These are phyloP conservation scores for Jatropha curcas DNA, from an alignment of 345 rosid genomes.

Conservation along the genomic window DNA sequence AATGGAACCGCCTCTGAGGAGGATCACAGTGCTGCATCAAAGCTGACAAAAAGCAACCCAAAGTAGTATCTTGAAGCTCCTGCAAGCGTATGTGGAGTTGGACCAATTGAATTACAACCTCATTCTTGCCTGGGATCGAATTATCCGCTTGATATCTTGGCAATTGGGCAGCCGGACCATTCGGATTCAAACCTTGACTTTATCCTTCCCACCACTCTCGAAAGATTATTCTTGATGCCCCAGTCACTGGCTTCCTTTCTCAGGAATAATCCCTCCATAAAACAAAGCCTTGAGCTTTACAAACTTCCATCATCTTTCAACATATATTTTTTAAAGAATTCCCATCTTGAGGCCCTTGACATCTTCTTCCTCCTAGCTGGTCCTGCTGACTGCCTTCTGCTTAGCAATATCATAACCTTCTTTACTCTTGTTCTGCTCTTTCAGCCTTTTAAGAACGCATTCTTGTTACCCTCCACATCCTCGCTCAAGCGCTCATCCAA, in stretches of 20 bases:
- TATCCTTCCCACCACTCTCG: constrained; percentile 73
- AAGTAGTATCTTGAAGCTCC: constrained; percentile 64
- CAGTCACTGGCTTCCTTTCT: constrained; percentile 71
- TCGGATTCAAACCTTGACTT: constrained; percentile 52
- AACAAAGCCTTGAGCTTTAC: constrained; percentile 67
- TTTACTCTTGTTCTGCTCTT: constrained; percentile 61
- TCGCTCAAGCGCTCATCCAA: constrained; percentile 59
- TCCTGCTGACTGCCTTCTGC: constrained; percentile 60
- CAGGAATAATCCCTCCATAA: constrained; percentile 70
- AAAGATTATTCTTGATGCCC: constrained; percentile 66
- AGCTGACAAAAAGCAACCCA: constrained; percentile 68
- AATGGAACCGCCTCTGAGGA: constrained; percentile 60
- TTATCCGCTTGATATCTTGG: constrained; percentile 37
- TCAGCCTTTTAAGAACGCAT: constrained; percentile 74
- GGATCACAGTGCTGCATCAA: constrained; percentile 67
- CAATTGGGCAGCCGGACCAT: constrained; percentile 46
- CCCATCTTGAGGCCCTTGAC: constrained; percentile 72
- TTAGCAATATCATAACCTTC: constrained; percentile 54
- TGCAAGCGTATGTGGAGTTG: constrained; percentile 45
- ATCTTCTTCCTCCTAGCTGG: constrained; percentile 51
- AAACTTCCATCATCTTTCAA: constrained; percentile 74
- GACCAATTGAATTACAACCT: constrained; percentile 14
- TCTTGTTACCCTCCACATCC: constrained; percentile 83
- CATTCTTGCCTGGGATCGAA: constrained; percentile 22
- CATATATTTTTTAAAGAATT: constrained; percentile 65